Evolutionary conservation across 169 alveolate genomes (phyloP), one percentile per base, ranked within the genome.

Genomic region (Plasmodium gaboni): DNA sequence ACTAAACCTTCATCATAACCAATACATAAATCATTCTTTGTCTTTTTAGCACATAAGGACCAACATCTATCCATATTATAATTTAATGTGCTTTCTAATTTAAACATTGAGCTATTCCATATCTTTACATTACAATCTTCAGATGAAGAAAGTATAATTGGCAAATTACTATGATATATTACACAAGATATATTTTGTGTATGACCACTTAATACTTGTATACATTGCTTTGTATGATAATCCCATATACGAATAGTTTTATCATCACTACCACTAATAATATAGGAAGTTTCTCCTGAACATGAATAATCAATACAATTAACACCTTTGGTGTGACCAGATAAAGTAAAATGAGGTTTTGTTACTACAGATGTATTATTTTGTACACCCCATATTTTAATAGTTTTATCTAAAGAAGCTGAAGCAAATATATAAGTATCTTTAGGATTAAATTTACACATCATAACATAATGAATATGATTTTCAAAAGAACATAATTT

Each of bases 391-490:
- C 99, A 97, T 65, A 97, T 96, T 92, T 97, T 97, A 59, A 98
- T 96, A 26, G 99, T 97, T 71, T 97, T 94, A 91, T 98, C 99
- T 83, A 98, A 94, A 67, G 98, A 95, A 22, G 99, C 99, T 28
- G 98, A 92, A n/a, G 99, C 99, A 90, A 99, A 99, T 76, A 97
- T 96, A 61, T 96, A 93, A 15, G 97, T 88, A 91, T 99, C 99
- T 93, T 98, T 97, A 10, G 99, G 99, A 86, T 98, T 98, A 98
- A 97, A 98, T 73, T 89, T 98, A 93, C 94, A 94, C 97, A 97
- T 97, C 99, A 99, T 99, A 26, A 99, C 99, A 89, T 98, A 99
- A 95, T 99, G 99, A 57, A 98, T 96, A 86, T 98, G 99, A 28
- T 98, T 99, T 86, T 98, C 99, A 92, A 95, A 99, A 2, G 98